These are phyloP conservation scores for Pterocarpus macrocarpus DNA, from an alignment of 306 rosid genomes.

Conservation along the genomic window DNA sequence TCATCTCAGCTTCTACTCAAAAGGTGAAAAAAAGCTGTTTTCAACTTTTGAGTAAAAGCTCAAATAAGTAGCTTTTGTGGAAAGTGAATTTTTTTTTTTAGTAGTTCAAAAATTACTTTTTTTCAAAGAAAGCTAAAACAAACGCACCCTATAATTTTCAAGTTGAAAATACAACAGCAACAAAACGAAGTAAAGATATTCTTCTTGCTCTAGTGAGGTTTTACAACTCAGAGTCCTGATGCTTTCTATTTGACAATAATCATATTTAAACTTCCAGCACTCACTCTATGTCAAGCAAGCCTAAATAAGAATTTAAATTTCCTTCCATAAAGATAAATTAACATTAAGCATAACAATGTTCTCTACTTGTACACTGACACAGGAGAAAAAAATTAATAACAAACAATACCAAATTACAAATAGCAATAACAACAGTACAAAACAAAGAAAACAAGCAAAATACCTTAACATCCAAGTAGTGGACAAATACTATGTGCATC, in stretches of 20 bases:
- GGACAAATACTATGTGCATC: conserved; percentile 95
- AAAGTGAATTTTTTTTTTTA: too few relatives aligned
- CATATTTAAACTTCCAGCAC: conserved; percentile 7
- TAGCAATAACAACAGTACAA: conserved; percentile 22
- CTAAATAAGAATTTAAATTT: background rate
- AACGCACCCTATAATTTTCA: conserved; percentile 32
- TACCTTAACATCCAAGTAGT: conserved; percentile 95
- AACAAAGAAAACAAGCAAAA: conserved; percentile 42
- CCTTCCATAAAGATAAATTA: background rate
- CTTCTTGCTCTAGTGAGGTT: conserved; percentile 26
- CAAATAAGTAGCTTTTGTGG: too few relatives aligned
- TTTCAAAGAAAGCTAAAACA: background rate
- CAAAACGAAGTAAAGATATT: conserved; percentile 11
- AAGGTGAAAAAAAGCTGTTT: too few relatives aligned
- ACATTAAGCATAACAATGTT: background rate
- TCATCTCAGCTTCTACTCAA: too few relatives aligned
- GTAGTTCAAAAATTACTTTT: too few relatives aligned
- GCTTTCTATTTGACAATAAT: conserved; percentile 22
- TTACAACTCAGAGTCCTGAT: conserved; percentile 15
- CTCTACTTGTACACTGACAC: conserved; percentile 15
- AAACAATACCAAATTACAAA: conserved; percentile 10
- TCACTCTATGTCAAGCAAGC: conserved; percentile 5
- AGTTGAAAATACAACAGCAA: conserved; percentile 19
- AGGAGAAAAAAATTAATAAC: conserved; percentile 1
- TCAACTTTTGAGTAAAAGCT: too few relatives aligned